Evolutionary conservation across 108 stramenopile genomes (phyloP).

Genomic region (Cylindrotheca closterium): DNA sequence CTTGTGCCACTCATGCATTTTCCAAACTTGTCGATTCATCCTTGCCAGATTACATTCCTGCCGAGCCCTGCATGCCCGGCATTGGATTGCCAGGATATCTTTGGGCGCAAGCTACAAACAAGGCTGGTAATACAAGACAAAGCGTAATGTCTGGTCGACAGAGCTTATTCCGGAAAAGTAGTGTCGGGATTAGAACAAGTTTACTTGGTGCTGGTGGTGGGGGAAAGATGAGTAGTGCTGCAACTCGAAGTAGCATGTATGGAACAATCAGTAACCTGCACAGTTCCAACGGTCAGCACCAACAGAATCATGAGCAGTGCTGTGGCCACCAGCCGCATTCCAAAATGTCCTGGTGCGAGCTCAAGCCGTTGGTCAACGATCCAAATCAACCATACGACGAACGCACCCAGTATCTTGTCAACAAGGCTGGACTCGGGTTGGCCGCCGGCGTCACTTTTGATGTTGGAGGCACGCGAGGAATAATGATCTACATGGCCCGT

Average conservation of each 20-base stretch:
- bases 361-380: constrained; percentile 20
- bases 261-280: no score
- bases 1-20: constrained; percentile 3
- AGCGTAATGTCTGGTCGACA: no score
- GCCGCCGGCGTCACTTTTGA: constrained; percentile 30
- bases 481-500: constrained; percentile 35
- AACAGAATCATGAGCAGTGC: no score
- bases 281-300: no score
- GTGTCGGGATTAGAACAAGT: no score
- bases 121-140: no score
- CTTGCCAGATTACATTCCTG: constrained; percentile 16
- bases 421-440: constrained; percentile 25
- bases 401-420: constrained; percentile 12
- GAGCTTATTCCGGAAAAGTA: no score
- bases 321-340: no score
- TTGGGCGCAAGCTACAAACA: constrained; percentile 30
- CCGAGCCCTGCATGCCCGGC: constrained; percentile 22
- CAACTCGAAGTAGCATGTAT: no score
- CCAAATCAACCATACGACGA: constrained; percentile 31
- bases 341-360: constrained; percentile 27
- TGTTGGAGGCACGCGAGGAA: constrained; percentile 15
- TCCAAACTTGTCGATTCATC: constrained; percentile 15
- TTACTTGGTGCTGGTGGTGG: no score
- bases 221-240: no score
- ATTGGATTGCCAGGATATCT: constrained; percentile 41